phyloP scores from a whole-genome alignment of 495 filamentous ascomycete species.

The Friedmanniomyces endolithicus region DNA sequence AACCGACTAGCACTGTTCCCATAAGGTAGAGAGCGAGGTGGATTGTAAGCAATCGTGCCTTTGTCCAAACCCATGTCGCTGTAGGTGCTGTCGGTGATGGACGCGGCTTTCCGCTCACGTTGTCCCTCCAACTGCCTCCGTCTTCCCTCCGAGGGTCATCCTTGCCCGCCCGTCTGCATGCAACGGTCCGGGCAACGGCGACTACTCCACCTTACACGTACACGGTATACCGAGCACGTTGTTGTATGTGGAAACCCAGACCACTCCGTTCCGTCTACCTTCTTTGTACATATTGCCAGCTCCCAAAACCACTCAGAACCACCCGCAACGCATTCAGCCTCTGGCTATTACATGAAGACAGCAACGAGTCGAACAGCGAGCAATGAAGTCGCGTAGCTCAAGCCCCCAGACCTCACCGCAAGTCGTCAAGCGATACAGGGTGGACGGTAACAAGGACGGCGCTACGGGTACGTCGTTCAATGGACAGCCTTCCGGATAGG shows the following conservation, averaged over 20 bases:
- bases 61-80: no score
- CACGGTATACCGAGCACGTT: no score
- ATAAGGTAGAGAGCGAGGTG: no score
- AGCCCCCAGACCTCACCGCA: slow-evolving; percentile 17
- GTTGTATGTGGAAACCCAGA: no score
- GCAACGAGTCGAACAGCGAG: not conserved
- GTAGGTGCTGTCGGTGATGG: no score
- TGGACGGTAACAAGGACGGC: slow-evolving; percentile 5
- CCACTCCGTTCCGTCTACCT: not conserved
- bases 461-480: slow-evolving; percentile 5
- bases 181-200: not conserved
- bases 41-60: no score
- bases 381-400: slow-evolving; percentile 20
- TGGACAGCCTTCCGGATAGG: not conserved
- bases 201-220: not conserved
- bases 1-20: no score
- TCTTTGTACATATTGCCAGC: not conserved
- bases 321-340: not conserved
- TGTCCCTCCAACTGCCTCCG: no score
- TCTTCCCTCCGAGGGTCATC: not conserved
- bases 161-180: not conserved
- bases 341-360: not conserved
- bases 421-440: slow-evolving; percentile 15
- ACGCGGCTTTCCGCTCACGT: no score
- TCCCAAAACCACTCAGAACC: no score